Evolutionary conservation across 768 basidiomycete species (phyloP), one percentile per base, ranked within the genome.

Genomic region (Xerocomus spinulosus): DNA sequence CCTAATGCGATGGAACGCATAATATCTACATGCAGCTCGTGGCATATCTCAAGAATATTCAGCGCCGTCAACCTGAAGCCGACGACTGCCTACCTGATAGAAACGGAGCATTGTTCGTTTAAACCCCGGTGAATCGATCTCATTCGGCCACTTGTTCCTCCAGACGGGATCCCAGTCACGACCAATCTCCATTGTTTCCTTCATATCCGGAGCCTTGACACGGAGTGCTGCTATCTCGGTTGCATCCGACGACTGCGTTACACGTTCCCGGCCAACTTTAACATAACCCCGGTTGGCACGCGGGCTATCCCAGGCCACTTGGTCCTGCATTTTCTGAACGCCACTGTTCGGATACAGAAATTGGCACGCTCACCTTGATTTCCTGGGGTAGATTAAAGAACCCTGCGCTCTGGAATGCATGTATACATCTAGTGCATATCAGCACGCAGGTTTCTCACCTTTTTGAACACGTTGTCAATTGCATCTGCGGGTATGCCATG

Each of bases 111-210:
- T 88, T 3, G 79, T 82, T 18, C 70, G 62, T 61, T 83, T 85
- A 70, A 91, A 93, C 9, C 63, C 73, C 1, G 88, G 85, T 1
- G 70, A 79, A 43, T 81, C 75, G 2, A 50, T 58, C 57, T 87
- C 81, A 34, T 70, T 67, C 4, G 87, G 90, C 91, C 92, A 93
- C 53, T 76, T 75, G 62, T 94, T 94, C 62, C 78, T 81, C 83
- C 84, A 89, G 30, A 68, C 73, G 14, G 76, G 70, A 55, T 87
- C 88, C 81, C 85, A 86, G 49, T 94, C 89, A 21, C 85, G 76
- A 26, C 92, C 90, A 37, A 94, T 92, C 64, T 94, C 91, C 82
- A 93, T 90, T 9, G 81, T 73, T 65, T 93, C 90, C 65, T 91
- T 90, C 68, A 69, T 81, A 60, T 91, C 90, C 0, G 91, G 90